phyloP scores from a whole-genome alignment of 1,284 basidiomycete species.

The Cutaneotrichosporon sp. region DNA sequence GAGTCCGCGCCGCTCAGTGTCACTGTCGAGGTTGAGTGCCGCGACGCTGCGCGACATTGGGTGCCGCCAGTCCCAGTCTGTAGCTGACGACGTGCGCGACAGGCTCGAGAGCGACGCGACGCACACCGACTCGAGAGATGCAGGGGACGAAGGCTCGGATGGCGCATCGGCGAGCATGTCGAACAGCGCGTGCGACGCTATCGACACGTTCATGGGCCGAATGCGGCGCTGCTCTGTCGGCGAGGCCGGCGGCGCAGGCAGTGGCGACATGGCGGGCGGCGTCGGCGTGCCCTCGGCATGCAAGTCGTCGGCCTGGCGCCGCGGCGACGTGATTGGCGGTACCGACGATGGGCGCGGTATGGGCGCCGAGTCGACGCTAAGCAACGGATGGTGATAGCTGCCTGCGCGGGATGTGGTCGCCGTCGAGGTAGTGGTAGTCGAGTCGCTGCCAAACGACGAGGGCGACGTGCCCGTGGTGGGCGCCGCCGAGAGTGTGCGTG shows the following conservation, averaged over 20 bases:
- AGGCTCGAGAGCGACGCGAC: constrained; percentile 28
- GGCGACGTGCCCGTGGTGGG: not conserved
- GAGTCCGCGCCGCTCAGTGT: not conserved
- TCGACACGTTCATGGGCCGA: not conserved
- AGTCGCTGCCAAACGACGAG: too few species aligned
- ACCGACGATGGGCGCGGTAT: not conserved
- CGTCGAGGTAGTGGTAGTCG: too few species aligned
- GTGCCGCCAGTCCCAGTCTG: constrained; percentile 15
- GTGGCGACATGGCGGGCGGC: not conserved
- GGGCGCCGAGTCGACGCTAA: too few species aligned
- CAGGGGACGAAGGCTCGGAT: constrained; percentile 31
- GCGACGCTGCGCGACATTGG: constrained; percentile 1
- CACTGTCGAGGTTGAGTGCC: constrained; percentile 1
- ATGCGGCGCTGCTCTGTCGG: not conserved
- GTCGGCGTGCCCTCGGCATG: constrained; percentile 3
- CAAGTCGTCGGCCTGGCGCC: not conserved
- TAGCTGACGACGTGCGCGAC: constrained; percentile 24
- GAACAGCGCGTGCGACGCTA: constrained; percentile 10
- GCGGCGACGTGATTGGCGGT: not conserved
- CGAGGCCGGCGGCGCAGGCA: not conserved
- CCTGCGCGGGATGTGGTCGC: too few species aligned
- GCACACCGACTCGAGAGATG: constrained; percentile 25
- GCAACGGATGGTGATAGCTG: too few species aligned
- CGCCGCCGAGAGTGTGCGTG: not conserved
- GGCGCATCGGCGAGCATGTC: constrained; percentile 20